Evolutionary conservation across 371 early-diverging fungal genomes (phyloP).

Genomic region (Mortierella polycephala): DNA sequence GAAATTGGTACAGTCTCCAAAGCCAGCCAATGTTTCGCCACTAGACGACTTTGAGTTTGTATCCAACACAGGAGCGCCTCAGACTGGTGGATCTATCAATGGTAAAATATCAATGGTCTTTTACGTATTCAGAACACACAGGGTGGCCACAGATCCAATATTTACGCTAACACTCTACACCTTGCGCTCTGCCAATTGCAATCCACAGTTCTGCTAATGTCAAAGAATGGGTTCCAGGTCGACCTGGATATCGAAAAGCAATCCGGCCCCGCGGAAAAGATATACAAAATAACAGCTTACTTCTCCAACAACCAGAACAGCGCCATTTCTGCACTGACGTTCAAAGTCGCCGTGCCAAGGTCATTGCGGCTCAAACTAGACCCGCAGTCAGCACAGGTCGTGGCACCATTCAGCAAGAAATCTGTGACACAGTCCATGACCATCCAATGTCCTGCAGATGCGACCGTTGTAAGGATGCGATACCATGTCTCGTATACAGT

Average conservation of each 20-base stretch:
- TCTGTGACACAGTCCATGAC: conserved; percentile 66
- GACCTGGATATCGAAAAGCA: conserved; percentile 54
- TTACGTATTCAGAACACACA: too few relatives aligned
- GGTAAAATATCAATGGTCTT: conserved; percentile 4
- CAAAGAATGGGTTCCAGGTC: conserved; percentile 74
- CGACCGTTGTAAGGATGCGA: conserved; percentile 65
- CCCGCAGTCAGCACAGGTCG: conserved; percentile 63
- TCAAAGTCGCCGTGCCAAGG: conserved; percentile 65
- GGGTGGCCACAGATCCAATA: too few relatives aligned
- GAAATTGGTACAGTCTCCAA: background rate
- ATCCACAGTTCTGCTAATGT: conserved; percentile 59
- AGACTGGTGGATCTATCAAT: conserved; percentile 3
- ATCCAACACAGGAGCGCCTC: conserved; percentile 30
- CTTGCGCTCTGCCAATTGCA: background rate
- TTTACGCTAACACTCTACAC: background rate
- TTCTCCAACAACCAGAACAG: conserved; percentile 66
- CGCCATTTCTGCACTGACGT: conserved; percentile 59
- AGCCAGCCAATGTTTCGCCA: background rate
- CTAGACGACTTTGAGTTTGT: conserved; percentile 51
- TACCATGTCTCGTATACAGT: conserved; percentile 76
- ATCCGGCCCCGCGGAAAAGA: background rate
- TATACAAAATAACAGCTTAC: conserved; percentile 56
- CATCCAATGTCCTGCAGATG: conserved; percentile 61
- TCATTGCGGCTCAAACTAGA: conserved; percentile 74
- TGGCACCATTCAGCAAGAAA: conserved; percentile 68